Percentiles rank a stretch among this genome's conserved stretches.
Evolutionary conservation across 495 filamentous ascomycete species (phyloP).

Genomic region (Pseudomonodictys pantanalensis): DNA sequence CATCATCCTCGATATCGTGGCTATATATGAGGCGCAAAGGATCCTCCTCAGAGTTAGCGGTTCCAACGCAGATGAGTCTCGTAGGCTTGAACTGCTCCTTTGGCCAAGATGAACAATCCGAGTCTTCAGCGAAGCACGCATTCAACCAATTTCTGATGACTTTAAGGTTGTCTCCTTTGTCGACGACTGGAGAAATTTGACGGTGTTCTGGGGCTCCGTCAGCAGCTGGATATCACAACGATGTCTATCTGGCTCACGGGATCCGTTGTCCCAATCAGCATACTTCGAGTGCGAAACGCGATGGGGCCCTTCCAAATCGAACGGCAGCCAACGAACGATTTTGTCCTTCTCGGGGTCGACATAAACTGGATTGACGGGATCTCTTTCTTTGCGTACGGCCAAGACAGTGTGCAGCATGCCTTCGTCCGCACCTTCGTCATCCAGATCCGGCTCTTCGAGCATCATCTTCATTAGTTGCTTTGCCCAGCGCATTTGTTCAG

Average conservation of each 20-base stretch:
- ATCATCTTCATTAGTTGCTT: neutral
- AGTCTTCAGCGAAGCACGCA: neutral
- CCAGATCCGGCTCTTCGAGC: neutral
- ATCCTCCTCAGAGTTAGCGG: too few relatives aligned
- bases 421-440: neutral
- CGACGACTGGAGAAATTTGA: neutral
- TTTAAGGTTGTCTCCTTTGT: neutral
- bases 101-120: neutral
- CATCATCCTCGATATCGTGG: neutral
- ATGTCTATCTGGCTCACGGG: neutral
- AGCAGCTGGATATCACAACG: neutral
- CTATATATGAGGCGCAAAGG: neutral
- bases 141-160: neutral
- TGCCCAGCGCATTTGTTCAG: neutral
- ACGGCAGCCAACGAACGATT: neutral
- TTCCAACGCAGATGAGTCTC: neutral
- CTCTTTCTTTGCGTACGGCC: neutral
- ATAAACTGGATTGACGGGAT: neutral
- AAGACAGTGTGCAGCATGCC: neutral
- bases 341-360: neutral
- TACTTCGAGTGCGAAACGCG: neutral
- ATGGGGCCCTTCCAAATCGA: neutral
- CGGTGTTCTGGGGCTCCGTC: neutral
- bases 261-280: neutral
- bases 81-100: neutral